Evolutionary conservation across 805 yeast species (phyloP), one percentile per base, ranked within the genome.

Genomic region (Brettanomyces sp.): DNA sequence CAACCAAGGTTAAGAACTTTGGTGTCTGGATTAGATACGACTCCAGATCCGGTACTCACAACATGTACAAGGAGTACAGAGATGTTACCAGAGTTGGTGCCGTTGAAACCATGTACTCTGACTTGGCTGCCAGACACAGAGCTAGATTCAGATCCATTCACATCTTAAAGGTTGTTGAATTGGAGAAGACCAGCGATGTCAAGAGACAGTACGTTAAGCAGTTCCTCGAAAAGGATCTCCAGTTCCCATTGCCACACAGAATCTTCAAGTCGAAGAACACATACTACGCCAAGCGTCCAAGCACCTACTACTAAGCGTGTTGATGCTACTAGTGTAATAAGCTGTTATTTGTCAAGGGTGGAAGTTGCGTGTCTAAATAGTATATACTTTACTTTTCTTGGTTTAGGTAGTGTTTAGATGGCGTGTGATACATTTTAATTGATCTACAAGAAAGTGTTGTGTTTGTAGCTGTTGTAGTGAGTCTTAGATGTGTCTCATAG

Each of bases 1-100:
- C 99, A 76, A 87, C 96, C 77, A 90, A 87, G 82, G 98, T 93
- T 69, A 93, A 93, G 90, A 93, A 90, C 87, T 93, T 90, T 72
- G 99, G 97, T 80, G 74, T 93, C 79, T 93, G 99, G 99, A 85
- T 93, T 73, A 90, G 99, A 82, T 93, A 93, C 86, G 99, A 93
- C 73, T 93, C 99, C 60, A 95, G 99, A 85, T 93, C 99, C 62
- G 99, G 99, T 80, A 90, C 96, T 68, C 99, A 93, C 95, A 93
- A 93, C 95, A 93, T 93, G 97, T 93, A 93, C 96, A 93, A 93
- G 83, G 99, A 93, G 81, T 87, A 88, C 93, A 89, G 99, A 78
- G 99, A 91, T 67, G 95, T 91, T 65, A 77, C 96, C 80, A 93
- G 99, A 81, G 95, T 89, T 57, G 95, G 87, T 73, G 99, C 98